A percentile compares a stretch with the other conserved stretches of the same genome.
phyloP scores from a whole-genome alignment of 140 eudicot species.

The Bidens hawaiensis region DNA sequence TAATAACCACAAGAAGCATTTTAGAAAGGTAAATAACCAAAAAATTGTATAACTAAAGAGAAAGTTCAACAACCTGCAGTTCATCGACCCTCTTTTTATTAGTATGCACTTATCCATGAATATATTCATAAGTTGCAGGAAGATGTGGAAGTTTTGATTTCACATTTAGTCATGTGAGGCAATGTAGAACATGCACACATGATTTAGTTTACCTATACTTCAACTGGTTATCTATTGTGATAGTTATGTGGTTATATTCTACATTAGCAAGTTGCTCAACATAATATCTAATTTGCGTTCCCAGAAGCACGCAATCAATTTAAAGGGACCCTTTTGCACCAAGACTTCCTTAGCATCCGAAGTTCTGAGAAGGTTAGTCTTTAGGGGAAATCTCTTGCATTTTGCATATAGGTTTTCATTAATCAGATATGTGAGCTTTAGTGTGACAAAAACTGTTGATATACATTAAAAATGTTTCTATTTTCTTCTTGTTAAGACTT shows the following conservation, averaged over 20 bases:
- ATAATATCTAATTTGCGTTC: constrained; percentile 3
- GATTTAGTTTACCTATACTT: neutral
- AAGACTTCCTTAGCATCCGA: neutral
- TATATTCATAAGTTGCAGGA: neutral
- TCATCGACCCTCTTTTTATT: neutral
- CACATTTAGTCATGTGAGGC: neutral
- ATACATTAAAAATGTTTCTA: neutral
- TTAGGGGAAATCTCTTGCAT: neutral
- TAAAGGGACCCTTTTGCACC: neutral
- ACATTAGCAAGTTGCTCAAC: neutral
- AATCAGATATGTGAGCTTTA: neutral
- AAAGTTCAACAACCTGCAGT: neutral
- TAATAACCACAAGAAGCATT: neutral
- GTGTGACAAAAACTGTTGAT: neutral
- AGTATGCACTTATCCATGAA: neutral
- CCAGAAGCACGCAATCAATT: neutral
- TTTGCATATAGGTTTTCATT: neutral
- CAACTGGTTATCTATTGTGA: neutral
- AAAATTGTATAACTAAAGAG: too few relatives aligned
- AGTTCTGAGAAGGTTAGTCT: neutral
- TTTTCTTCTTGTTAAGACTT: too few relatives aligned
- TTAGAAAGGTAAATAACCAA: neutral
- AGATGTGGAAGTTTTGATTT: neutral
- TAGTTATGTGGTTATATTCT: neutral
- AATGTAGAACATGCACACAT: neutral